Base-by-base conservation (phyloP, 23 red algal genomes). In the Gracilaria caudata region DNA sequence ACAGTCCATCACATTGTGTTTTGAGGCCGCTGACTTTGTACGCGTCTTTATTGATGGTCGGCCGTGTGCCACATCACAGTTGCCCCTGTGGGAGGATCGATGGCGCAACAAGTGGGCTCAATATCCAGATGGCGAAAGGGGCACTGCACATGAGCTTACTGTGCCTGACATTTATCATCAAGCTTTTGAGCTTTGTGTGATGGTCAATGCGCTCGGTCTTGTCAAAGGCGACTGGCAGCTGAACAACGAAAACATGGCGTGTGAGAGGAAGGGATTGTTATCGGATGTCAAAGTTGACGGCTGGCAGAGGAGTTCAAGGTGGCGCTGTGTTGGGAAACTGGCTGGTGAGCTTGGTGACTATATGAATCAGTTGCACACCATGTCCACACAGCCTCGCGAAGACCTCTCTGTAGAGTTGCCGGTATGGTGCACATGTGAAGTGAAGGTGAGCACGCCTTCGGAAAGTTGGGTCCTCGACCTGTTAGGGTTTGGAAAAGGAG, bases 211-310 rank as follows among this genome's bases (percentile, higher is more conserved):
- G 20, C 74, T 94, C 8, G 95, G 95, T 6, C 81, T 98, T 75
- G 92, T 98, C 26, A 98, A 98, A 80, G 92, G 91, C 41, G 95
- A 98, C 73, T 98, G 95, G 95, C 95, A 98, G 86, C 83, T 98
- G 0, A 80, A 71, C 10, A 51, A 61, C 7, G 32, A 58, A 28
- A 94, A 94, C 73, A 98, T 98, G 95, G 54, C 86, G 17, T 80
- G 80, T 30, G 95, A 98, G 78, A 60, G 74, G 25, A 98, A 98
- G 76, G 95, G 91, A 19, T 19, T 94, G 21, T 49, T 94, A 35
- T 79, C 78, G 32, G 58, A 74, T 41, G 49, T 84, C 9, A 77
- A 72, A 28, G n/a, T 94, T 8, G 4, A 34, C 20, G 86, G 74
- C 19, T 81, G 55, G 79, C 44, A 34, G 21, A 35, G 74, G 28